Percentiles rank a stretch among this genome's conserved stretches.
phyloP scores from a whole-genome alignment of 2,329 filamentous ascomycete genomes.

The Sporothrix luriei region DNA sequence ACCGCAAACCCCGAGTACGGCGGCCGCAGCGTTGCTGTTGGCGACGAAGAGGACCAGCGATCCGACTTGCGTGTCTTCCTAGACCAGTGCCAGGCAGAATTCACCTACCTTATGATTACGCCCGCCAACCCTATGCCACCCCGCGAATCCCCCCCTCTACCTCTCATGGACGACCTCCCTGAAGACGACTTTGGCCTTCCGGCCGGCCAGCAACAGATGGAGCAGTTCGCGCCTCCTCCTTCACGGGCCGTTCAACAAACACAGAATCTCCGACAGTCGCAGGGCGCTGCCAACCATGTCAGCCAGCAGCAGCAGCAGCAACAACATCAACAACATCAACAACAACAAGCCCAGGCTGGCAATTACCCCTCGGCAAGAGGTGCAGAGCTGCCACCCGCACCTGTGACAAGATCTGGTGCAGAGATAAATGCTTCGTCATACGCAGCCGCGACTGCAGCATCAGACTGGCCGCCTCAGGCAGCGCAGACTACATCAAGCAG shows the following conservation, averaged over 20 bases:
- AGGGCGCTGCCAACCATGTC: slow-evolving; percentile 18
- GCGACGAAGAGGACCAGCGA: slow-evolving; percentile 56
- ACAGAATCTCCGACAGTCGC: slow-evolving; percentile 47
- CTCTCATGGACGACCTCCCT: slow-evolving; percentile 61
- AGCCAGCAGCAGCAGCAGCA: slow-evolving; percentile 47
- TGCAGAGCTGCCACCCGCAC: slow-evolving; percentile 49
- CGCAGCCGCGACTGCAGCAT: slow-evolving; percentile 29
- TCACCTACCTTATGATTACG: slow-evolving; percentile 68
- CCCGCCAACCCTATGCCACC: slow-evolving; percentile 67
- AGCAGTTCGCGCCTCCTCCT: slow-evolving; percentile 32
- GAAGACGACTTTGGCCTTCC: slow-evolving; percentile 57
- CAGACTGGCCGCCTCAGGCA: slow-evolving; percentile 41
- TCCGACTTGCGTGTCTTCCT: slow-evolving; percentile 62
- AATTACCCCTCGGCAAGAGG: slow-evolving; percentile 44
- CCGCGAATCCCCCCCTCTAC: slow-evolving; percentile 60
- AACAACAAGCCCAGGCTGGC: slow-evolving; percentile 44
- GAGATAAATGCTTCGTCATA: slow-evolving; percentile 48
- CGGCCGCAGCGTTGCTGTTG: slow-evolving; percentile 49
- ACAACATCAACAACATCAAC: slow-evolving; percentile 44
- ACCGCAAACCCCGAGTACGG: slow-evolving; percentile 48
- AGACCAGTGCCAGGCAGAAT: slow-evolving; percentile 66
- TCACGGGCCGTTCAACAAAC: slow-evolving; percentile 34
- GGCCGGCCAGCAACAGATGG: slow-evolving; percentile 46
- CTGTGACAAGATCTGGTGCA: slow-evolving; percentile 58
- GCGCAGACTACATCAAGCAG: background rate